Evolutionary conservation across 257 asterid species (phyloP), one percentile per base, ranked within the genome.

Genomic region (Phtheirospermum japonicum): DNA sequence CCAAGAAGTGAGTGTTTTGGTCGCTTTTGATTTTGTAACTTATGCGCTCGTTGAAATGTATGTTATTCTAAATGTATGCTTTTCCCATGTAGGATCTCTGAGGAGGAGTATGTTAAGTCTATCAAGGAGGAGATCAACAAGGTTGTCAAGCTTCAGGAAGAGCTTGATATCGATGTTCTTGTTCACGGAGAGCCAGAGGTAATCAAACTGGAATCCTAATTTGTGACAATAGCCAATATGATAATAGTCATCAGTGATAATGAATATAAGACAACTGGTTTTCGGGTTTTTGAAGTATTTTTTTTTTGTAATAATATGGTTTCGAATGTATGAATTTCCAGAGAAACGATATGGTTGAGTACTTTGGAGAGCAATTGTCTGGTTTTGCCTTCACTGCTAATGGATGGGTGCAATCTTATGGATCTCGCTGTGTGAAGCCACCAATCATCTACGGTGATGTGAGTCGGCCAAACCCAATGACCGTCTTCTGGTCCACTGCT

Each of bases 141-240:
- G 52, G 99, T 93, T 69, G 97, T 93, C 56, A 73, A 89, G 86
- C 91, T 93, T 67, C 99, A 93, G 76, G 99, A 93, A 77, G 99
- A 93, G 70, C 96, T 89, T 51, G 99, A 93, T 48, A 93, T 93
- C 65, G 99, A 93, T 76, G 99, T 89, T 66, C 86, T 93, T 65
- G 99, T 93, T 72, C 99, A 93, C 13, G 99, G 99, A 73, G 99
- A 89, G 77, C 99, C 99, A 31, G 99, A 93, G 95, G 99, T 89
- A 77, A 73, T 80, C 60, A 19, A 40, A 59, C 65, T 33, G 4
- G 16, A 45, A 7, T 11, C 2, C 18, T 45, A 20, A 37, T 60
- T 39, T 39, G 4, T 36, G 17, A 61, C 65, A 20, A 4, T 0
- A n/a, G 26, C 53, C 9, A 13, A 6, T 4, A 5, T 7, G 26